Percentiles rank a stretch among this genome's conserved stretches.
phyloP scores from a whole-genome alignment of 805 yeast species.

The Candida piceae region DNA sequence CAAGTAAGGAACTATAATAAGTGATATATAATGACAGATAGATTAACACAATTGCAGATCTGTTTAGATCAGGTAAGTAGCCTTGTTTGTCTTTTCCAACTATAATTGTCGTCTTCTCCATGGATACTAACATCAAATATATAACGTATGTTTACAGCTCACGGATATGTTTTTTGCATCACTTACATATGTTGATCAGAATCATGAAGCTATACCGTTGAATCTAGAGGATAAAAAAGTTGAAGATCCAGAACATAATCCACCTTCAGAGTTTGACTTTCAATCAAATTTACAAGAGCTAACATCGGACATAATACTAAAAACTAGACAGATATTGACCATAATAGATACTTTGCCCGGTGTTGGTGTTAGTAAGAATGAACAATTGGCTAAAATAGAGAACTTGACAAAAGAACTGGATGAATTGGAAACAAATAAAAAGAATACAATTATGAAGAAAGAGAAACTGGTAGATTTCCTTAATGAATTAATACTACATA shows the following conservation, averaged over 20 bases:
- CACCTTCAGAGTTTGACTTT: conserved; percentile 30
- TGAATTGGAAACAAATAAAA: conserved; percentile 53
- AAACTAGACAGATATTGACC: conserved; percentile 80
- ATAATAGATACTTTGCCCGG: conserved; percentile 90
- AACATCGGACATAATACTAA: conserved; percentile 77
- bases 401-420: conserved; percentile 57
- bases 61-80: conserved; percentile 65
- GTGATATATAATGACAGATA: conserved; percentile 57
- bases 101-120: no score
- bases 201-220: conserved; percentile 55
- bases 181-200: conserved; percentile 71
- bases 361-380: conserved; percentile 74
- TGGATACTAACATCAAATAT: conserved; percentile 6
- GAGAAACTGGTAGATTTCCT: conserved; percentile 58
- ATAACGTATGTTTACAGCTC: conserved; percentile 35
- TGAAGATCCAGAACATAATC: conserved; percentile 56
- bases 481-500: conserved; percentile 57
- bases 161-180: conserved; percentile 79
- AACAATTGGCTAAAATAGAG: conserved; percentile 62
- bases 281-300: conserved; percentile 62
- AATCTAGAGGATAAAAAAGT: conserved; percentile 49
- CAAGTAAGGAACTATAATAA: not conserved
- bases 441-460: conserved; percentile 54
- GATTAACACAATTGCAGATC: conserved; percentile 84
- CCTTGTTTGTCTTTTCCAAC: no score